Evolutionary conservation across 2,329 filamentous ascomycete genomes (phyloP).

Genomic region (Neocucurbitaria cava): DNA sequence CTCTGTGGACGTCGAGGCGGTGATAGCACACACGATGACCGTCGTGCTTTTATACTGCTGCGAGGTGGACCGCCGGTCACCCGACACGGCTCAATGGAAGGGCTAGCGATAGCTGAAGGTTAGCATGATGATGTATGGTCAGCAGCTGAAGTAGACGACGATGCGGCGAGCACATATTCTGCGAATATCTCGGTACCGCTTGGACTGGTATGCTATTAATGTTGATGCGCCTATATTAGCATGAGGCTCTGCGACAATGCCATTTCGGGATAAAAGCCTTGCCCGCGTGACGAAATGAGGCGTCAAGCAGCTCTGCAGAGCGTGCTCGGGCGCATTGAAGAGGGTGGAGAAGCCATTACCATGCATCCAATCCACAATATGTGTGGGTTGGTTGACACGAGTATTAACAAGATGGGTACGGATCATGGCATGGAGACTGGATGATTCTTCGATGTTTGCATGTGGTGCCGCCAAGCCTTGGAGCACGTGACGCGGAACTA

Average conservation of each 20-base stretch:
- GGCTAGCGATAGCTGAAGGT: constrained; percentile 12
- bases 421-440: no score
- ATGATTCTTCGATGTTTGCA: background rate
- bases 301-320: background rate
- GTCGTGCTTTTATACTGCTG: background rate
- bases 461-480: constrained; percentile 15
- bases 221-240: constrained; percentile 31
- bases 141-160: constrained; percentile 6
- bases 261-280: constrained; percentile 5
- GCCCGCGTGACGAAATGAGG: constrained; percentile 4
- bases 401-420: no score
- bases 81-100: constrained; percentile 31
- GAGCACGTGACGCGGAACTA: constrained; percentile 33
- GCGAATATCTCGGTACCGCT: constrained; percentile 3
- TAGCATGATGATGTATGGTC: constrained; percentile 10
- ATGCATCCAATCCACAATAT: no score
- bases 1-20: background rate
- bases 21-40: background rate
- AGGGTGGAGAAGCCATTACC: background rate
- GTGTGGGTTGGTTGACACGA: no score
- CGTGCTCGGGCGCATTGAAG: background rate
- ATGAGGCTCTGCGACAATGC: constrained; percentile 21
- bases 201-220: constrained; percentile 6
- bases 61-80: constrained; percentile 12
- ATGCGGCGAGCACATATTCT: background rate